Conservation (phyloP, 495 filamentous ascomycete genomes). For the Penicillium coffeae region DNA sequence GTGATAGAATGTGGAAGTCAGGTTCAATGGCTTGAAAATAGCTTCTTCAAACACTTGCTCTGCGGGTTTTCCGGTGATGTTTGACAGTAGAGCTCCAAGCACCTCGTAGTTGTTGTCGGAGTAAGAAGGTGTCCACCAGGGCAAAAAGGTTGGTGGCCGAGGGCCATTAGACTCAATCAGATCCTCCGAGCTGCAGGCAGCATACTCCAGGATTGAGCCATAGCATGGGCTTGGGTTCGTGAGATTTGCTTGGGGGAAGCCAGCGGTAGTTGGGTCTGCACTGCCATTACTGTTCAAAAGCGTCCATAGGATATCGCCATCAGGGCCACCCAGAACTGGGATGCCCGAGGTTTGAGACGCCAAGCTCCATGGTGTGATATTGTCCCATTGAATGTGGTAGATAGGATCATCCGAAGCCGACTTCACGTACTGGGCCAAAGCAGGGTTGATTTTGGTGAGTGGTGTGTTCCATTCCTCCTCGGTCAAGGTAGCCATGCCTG, state of each 20-base stretch:
- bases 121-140: conserved; percentile 50
- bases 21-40: conserved; percentile 42
- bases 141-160: conserved; percentile 40
- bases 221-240: no score
- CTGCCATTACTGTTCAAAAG: no score
- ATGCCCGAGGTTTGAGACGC: conserved; percentile 39
- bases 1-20: conserved; percentile 40
- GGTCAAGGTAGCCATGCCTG: conserved; percentile 32
- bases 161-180: conserved; percentile 19
- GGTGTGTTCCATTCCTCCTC: conserved; percentile 40
- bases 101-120: conserved; percentile 54
- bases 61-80: conserved; percentile 47
- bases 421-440: conserved; percentile 31
- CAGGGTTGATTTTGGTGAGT: conserved; percentile 43
- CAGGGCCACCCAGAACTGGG: conserved; percentile 35
- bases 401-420: conserved; percentile 5
- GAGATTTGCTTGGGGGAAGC: no score
- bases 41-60: conserved; percentile 38
- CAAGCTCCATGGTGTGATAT: conserved; percentile 42
- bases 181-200: no score
- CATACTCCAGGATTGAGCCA: no score
- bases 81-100: conserved; percentile 51
- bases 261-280: no score
- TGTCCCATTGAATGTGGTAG: conserved; percentile 37
- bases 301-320: no score